Base-by-base conservation (phyloP, 768 basidiomycete genomes). In the Boletus coccyginus region DNA sequence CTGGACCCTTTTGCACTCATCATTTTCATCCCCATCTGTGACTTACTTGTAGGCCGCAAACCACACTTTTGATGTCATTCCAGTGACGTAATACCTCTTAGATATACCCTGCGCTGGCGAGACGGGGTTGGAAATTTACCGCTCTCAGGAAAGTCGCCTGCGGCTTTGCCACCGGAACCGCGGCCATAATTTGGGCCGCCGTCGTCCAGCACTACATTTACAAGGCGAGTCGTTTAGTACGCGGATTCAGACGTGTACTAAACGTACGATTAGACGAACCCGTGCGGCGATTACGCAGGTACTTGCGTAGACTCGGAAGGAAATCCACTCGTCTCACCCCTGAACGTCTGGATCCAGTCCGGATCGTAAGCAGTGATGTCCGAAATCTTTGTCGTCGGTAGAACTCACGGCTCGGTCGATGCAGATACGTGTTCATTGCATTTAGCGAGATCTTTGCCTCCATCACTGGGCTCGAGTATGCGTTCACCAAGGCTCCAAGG, bases 401-500 rank as follows among this genome's bases (percentile, higher is more conserved):
- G 41, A 24, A 66, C 29, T n/a, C 7, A 9, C 2, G 19, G 16
- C 9, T 40, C 27, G 27, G 27, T n/a, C 12, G 10, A 39, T 40
- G 3, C 46, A 84, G 83, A 8, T 89, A 89, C 66, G 70, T 88
- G 41, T 73, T 89, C 46, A 78, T 89, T 61, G 87, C 86, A 2
- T 76, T 85, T 55, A 71, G 67, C 65, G 90, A 92, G 74, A 92
- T 93, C 67, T 78, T 91, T 46, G 88, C 88, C 2, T 85, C 85
- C 6, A 89, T 93, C 72, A 92, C 90, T 0, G 87, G 88, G 9
- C 80, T 93, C 55, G 90, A 93, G 69, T 92, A 92, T 63, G 90
- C 90, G n/a, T 93, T 87, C 74, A 90, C 87, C 31, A 92, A 93
- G 72, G 92, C 91, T n/a, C 92, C 92, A 14, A 84, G 77, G 71